Percentiles rank a stretch among this genome's conserved stretches.
These are phyloP conservation scores for Lasiodiplodia citricola DNA, from an alignment of 2,329 filamentous ascomycete species.

Conservation along the genomic window DNA sequence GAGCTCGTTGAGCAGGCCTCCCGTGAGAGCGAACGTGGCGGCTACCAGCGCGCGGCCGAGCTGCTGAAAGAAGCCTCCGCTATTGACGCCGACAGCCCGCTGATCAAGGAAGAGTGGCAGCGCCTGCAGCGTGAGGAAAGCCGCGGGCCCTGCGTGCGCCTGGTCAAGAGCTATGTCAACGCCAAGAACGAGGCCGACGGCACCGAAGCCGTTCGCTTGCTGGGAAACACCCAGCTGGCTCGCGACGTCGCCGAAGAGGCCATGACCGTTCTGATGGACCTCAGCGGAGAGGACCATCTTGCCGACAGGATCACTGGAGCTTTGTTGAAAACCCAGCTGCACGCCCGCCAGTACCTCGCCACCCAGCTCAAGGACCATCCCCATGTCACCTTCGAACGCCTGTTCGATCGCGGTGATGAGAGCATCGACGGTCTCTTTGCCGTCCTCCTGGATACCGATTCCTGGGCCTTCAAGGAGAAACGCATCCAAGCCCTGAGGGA, in stretches of 20 bases:
- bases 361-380: constrained; percentile 44
- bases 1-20: constrained; percentile 26
- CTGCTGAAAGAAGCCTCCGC: constrained; percentile 52
- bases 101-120: constrained; percentile 49
- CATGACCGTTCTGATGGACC: constrained; percentile 49
- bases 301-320: constrained; percentile 48
- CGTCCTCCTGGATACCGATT: constrained; percentile 47
- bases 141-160: constrained; percentile 40
- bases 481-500: constrained; percentile 59
- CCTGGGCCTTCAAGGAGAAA: constrained; percentile 49
- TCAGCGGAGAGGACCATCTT: constrained; percentile 48
- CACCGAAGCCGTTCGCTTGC: constrained; percentile 41
- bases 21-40: constrained; percentile 32
- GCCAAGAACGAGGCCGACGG: constrained; percentile 47
- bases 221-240: constrained; percentile 38
- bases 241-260: constrained; percentile 46
- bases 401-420: constrained; percentile 53
- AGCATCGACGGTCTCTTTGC: constrained; percentile 51
- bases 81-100: constrained; percentile 48
- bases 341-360: constrained; percentile 49
- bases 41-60: constrained; percentile 47
- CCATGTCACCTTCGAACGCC: constrained; percentile 49
- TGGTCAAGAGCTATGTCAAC: constrained; percentile 44
- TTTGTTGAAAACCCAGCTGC: constrained; percentile 38
- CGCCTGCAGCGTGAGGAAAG: constrained; percentile 46